phyloP scores from a whole-genome alignment of 495 filamentous ascomycete species.

The Massariosphaeria phaeospora region DNA sequence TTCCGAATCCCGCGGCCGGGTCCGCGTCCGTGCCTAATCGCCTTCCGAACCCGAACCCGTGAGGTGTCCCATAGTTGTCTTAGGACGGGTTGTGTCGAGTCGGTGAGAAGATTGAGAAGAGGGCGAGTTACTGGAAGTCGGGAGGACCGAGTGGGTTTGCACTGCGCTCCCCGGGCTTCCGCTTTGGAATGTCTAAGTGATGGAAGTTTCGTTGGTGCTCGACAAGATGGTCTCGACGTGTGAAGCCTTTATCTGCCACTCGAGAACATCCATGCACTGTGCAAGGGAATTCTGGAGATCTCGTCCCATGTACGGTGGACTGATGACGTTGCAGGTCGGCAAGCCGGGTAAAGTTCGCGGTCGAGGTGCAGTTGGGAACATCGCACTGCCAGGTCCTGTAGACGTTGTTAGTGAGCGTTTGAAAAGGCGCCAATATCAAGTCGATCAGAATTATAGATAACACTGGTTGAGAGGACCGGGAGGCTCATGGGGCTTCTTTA shows the following conservation, averaged over 20 bases:
- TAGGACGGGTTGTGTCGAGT: too few species aligned
- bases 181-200: constrained; percentile 31
- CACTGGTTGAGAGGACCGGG: too few species aligned
- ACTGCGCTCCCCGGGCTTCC: constrained; percentile 23
- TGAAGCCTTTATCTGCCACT: constrained; percentile 31
- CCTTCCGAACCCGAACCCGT: too few species aligned
- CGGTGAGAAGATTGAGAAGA: too few species aligned
- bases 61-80: too few species aligned
- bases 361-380: constrained; percentile 45
- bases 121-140: not conserved
- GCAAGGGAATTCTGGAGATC: constrained; percentile 24
- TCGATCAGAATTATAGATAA: too few species aligned
- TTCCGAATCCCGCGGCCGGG: too few species aligned
- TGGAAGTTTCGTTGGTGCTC: constrained; percentile 35
- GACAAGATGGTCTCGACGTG: constrained; percentile 28
- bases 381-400: constrained; percentile 46
- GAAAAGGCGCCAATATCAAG: too few species aligned
- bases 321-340: constrained; percentile 55
- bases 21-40: too few species aligned
- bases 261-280: constrained; percentile 20
- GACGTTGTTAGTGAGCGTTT: too few species aligned
- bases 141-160: constrained; percentile 11
- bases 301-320: constrained; percentile 45
- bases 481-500: too few species aligned
- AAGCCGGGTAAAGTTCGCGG: constrained; percentile 46